A percentile compares a stretch with the other conserved stretches of the same genome.
phyloP scores from a whole-genome alignment of 2,329 filamentous ascomycete species.

The Purpureocillium lavendulum region DNA sequence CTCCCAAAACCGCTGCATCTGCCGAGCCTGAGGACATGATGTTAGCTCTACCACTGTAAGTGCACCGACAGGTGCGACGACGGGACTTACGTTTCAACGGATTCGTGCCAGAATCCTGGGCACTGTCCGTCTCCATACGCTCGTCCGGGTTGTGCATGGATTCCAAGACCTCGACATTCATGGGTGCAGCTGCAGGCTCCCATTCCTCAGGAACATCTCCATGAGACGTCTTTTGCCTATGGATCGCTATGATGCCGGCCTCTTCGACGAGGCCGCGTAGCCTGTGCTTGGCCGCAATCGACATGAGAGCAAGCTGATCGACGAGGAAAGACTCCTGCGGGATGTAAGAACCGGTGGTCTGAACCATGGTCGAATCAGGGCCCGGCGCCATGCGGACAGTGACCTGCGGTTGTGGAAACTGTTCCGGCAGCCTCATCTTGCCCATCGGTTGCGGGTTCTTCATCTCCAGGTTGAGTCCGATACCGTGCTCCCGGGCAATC shows the following conservation, averaged over 20 bases:
- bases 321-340: constrained; percentile 68
- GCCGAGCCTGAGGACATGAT: constrained; percentile 26
- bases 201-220: constrained; percentile 72
- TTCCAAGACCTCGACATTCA: constrained; percentile 31
- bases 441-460: constrained; percentile 38
- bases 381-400: constrained; percentile 47
- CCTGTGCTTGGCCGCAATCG: constrained; percentile 74
- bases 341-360: constrained; percentile 60
- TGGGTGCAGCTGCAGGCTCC: constrained; percentile 56
- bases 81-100: constrained; percentile 50
- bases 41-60: no score
- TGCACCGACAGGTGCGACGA: neutral
- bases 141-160: constrained; percentile 14
- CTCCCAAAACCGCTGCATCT: constrained; percentile 20
- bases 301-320: constrained; percentile 76
- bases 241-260: constrained; percentile 59
- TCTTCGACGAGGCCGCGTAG: constrained; percentile 71
- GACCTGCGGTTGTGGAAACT: constrained; percentile 43
- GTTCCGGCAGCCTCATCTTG: constrained; percentile 39
- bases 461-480: constrained; percentile 46
- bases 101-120: constrained; percentile 44
- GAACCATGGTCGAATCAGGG: constrained; percentile 54
- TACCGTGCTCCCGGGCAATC: constrained; percentile 48
- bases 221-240: constrained; percentile 69
- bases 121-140: constrained; percentile 31